Base-by-base conservation (phyloP, 768 basidiomycete genomes). In the Auricularia sp. region DNA sequence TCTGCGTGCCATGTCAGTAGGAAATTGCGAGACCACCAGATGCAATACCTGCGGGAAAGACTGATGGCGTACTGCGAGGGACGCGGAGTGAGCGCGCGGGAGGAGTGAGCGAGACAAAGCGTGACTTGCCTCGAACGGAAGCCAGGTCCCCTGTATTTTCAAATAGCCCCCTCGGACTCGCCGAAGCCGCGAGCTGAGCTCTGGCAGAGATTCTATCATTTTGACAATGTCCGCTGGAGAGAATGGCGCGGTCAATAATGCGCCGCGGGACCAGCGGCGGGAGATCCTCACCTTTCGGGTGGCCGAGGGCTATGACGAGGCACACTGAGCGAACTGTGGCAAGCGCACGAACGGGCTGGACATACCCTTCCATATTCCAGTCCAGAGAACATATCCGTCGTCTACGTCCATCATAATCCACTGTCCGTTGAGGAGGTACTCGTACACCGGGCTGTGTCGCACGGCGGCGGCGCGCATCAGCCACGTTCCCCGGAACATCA, bases 331-430 rank as follows among this genome's bases (percentile, higher is more conserved):
- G 58, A 61, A 64, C 58, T 61, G 68, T 69, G 65, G 71, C 68
- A 36, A 64, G 51, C 63, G 61, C 14, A n/a, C 34, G 14, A 62
- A 21, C 36, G n/a, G 58, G 37, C 36, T 7, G 0, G 10, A 67
- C 78, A 66, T 65, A 91, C 91, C 92, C 81, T 94, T 94, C 92
- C 92, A 94, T 63, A 94, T 94, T 10, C 91, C 90, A 1, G 93
- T 94, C 92, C 92, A 94, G 18, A 93, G 79, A 65, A 94, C 87
- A 73, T 92, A 94, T 3, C 92, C 92, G 73, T 93, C 92, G 73
- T 94, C 92, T 71, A 91, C 89, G 77, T 94, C 92, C 84, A 94
- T 92, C 92, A 94, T 94, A 71, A 94, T 90, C 89, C 91, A 92
- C 71, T 94, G 91, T 24, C 87, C 89, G 67, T 92, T 91, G 64